Evolutionary conservation across 768 basidiomycete species (phyloP).

Genomic region (Exsudoporus frostii): DNA sequence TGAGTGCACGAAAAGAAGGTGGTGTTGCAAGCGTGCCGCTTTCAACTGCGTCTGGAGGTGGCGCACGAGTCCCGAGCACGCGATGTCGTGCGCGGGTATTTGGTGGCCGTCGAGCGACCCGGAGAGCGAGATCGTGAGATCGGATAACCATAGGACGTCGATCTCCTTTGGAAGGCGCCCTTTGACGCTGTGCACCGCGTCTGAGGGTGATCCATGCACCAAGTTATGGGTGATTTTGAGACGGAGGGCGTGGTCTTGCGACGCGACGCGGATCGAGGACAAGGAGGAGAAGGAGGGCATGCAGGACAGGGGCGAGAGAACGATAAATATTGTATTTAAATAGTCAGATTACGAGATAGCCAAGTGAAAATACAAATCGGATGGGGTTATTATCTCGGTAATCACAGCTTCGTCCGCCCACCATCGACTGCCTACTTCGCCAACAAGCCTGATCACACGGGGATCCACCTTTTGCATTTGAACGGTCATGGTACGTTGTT

Average conservation of each 20-base stretch:
- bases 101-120: constrained; percentile 47
- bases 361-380: constrained; percentile 17
- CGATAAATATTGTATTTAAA: constrained; percentile 15
- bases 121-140: constrained; percentile 50
- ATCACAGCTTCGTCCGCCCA: constrained; percentile 30
- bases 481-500: constrained; percentile 31
- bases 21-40: constrained; percentile 34
- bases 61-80: constrained; percentile 46
- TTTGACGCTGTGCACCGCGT: constrained; percentile 29
- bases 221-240: constrained; percentile 49
- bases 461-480: constrained; percentile 9
- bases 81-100: constrained; percentile 40
- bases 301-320: neutral
- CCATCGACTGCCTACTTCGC: constrained; percentile 15
- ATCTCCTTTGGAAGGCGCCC: constrained; percentile 36
- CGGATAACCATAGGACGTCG: constrained; percentile 49
- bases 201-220: constrained; percentile 32
- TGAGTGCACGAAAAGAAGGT: constrained; percentile 11
- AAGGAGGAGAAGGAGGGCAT: constrained; percentile 34
- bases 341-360: constrained; percentile 24
- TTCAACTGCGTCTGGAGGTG: constrained; percentile 52
- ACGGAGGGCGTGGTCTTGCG: constrained; percentile 42
- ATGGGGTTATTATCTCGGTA: constrained; percentile 25
- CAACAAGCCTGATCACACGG: constrained; percentile 14
- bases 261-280: constrained; percentile 40